Conservation (phyloP, 83 land plant species). For the Thuja plicata region DNA sequence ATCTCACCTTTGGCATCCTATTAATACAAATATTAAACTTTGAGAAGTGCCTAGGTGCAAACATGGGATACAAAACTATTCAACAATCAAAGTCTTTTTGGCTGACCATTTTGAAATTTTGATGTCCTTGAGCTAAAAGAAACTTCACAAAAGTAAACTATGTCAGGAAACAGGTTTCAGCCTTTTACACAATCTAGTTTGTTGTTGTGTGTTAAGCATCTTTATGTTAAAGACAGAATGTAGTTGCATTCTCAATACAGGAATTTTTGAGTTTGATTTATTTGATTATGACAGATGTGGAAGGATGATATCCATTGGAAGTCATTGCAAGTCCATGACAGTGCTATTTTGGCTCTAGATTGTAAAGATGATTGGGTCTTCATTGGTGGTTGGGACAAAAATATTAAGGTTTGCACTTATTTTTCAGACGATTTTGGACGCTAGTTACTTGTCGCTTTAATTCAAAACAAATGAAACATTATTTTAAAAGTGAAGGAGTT, state of each 20-base stretch:
- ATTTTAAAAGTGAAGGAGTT: background rate
- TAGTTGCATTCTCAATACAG: background rate
- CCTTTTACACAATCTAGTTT: background rate
- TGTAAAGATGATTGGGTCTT: constrained; percentile 53
- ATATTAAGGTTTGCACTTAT: constrained; percentile 53
- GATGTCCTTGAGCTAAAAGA: background rate
- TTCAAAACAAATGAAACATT: background rate
- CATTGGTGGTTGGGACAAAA: constrained; percentile 81
- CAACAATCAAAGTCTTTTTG: background rate
- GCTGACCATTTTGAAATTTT: background rate
- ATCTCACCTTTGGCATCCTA: background rate
- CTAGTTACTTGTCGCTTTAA: background rate
- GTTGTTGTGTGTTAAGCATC: background rate
- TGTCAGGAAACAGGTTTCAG: background rate
- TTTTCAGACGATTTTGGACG: background rate
- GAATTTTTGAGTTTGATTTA: constrained; percentile 5
- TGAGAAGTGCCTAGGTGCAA: too few relatives aligned
- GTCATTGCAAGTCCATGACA: constrained; percentile 41
- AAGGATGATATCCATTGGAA: constrained; percentile 54
- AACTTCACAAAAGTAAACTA: background rate
- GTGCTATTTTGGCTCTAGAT: constrained; percentile 47
- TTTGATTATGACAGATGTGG: constrained; percentile 66
- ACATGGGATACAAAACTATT: background rate
- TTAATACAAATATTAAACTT: background rate
- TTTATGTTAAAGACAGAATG: background rate